phyloP scores from a whole-genome alignment of 768 basidiomycete genomes.

The Amanita molliuscula region DNA sequence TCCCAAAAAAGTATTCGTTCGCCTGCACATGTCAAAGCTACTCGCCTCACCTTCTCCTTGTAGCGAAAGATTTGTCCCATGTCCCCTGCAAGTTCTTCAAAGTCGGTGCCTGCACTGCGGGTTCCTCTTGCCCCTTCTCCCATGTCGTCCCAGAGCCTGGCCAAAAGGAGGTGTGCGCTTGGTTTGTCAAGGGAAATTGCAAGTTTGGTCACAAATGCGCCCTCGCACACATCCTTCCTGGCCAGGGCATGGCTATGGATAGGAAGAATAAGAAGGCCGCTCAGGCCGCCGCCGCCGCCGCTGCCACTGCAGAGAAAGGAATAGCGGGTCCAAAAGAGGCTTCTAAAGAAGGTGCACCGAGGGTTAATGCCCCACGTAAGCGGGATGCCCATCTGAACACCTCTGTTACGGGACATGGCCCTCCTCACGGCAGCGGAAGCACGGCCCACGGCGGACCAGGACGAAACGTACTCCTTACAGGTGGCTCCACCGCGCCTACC shows the following conservation, averaged over 20 bases:
- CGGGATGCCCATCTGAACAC: slow-evolving; percentile 21
- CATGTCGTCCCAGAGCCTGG: slow-evolving; percentile 68
- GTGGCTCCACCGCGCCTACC: slow-evolving; percentile 63
- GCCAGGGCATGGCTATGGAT: slow-evolving; percentile 92
- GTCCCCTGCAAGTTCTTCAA: slow-evolving; percentile 98
- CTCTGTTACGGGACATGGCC: slow-evolving; percentile 19
- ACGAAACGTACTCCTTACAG: slow-evolving; percentile 29
- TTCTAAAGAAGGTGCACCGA: slow-evolving; percentile 8
- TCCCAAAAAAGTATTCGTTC: slow-evolving; percentile 17
- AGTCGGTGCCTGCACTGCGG: slow-evolving; percentile 89
- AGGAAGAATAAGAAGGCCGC: slow-evolving; percentile 95
- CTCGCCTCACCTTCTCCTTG: not conserved
- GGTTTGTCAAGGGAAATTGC: slow-evolving; percentile 90
- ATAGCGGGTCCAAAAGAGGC: slow-evolving; percentile 18
- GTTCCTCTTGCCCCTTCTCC: slow-evolving; percentile 92
- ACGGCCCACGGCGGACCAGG: slow-evolving; percentile 12
- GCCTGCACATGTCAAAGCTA: not conserved
- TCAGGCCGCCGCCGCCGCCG: slow-evolving; percentile 48
- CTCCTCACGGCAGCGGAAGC: slow-evolving; percentile 17
- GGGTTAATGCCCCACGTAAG: slow-evolving; percentile 20
- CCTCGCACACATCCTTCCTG: slow-evolving; percentile 87
- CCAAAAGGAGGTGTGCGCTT: slow-evolving; percentile 74
- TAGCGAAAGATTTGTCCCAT: slow-evolving; percentile 86
- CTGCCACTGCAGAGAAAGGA: slow-evolving; percentile 25
- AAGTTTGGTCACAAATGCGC: slow-evolving; percentile 75